These are phyloP conservation scores for Rhazya stricta DNA, from an alignment of 257 asterid genomes.

Conservation along the genomic window DNA sequence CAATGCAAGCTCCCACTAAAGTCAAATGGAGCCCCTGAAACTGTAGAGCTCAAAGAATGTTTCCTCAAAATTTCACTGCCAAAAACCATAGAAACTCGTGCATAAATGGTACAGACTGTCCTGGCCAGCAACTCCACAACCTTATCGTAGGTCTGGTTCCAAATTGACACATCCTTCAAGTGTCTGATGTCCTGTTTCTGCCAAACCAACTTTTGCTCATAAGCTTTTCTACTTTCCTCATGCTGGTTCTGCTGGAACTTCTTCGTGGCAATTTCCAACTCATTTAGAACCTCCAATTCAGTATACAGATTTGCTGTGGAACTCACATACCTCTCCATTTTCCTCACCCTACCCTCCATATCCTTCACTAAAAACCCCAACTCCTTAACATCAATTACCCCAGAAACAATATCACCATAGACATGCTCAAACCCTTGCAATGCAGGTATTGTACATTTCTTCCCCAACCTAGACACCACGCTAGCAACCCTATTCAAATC, in stretches of 20 bases:
- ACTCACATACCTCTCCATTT: slow-evolving; percentile 70
- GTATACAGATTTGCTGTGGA: slow-evolving; percentile 50
- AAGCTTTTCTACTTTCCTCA: slow-evolving; percentile 71
- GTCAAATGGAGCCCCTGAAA: slow-evolving; percentile 31
- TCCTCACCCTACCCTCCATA: slow-evolving; percentile 80
- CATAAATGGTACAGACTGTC: slow-evolving; percentile 67
- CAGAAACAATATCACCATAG: slow-evolving; percentile 69
- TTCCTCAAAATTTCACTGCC: slow-evolving; percentile 30
- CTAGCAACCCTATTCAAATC: slow-evolving; percentile 74
- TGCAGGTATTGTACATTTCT: slow-evolving; percentile 77
- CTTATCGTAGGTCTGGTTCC: slow-evolving; percentile 86
- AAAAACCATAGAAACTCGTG: slow-evolving; percentile 48
- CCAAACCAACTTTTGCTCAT: slow-evolving; percentile 78
- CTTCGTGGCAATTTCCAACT: slow-evolving; percentile 66
- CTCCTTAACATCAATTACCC: slow-evolving; percentile 59
- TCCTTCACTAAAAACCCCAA: slow-evolving; percentile 87
- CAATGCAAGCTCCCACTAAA: slow-evolving; percentile 28
- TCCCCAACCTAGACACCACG: slow-evolving; percentile 85
- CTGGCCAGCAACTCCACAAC: slow-evolving; percentile 75
- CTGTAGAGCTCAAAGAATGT: slow-evolving; percentile 19
- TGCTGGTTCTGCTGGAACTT: slow-evolving; percentile 75
- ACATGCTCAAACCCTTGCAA: slow-evolving; percentile 95
- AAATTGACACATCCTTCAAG: slow-evolving; percentile 72
- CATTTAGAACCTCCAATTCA: slow-evolving; percentile 73
- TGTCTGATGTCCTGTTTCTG: slow-evolving; percentile 85